A percentile compares a stretch with the other conserved stretches of the same genome.
Conservation (phyloP, 768 basidiomycete genomes). For the Termitomyces sp. region DNA sequence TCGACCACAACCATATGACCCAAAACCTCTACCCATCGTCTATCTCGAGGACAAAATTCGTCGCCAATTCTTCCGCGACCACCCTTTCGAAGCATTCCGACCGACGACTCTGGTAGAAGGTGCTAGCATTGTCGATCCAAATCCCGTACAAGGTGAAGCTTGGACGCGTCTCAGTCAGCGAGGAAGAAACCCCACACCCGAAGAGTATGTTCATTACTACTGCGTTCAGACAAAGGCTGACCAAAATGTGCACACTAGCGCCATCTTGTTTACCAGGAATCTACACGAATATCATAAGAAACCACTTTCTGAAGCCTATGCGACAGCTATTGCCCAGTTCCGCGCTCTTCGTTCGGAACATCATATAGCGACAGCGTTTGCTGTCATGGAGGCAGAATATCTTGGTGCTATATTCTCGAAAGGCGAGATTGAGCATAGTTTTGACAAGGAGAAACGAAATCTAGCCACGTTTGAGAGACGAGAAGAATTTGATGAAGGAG, state of each 20-base stretch:
- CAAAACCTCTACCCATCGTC: conserved; percentile 52
- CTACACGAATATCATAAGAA: conserved; percentile 60
- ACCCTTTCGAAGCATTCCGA: conserved; percentile 93
- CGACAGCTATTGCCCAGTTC: conserved; percentile 76
- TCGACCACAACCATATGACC: conserved; percentile 32
- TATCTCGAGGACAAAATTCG: conserved; percentile 86
- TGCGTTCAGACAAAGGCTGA: conserved; percentile 2
- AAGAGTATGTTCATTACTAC: conserved; percentile 64
- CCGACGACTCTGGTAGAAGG: conserved; percentile 73
- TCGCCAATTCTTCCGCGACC: conserved; percentile 89
- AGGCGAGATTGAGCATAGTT: conserved; percentile 55
- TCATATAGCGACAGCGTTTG: conserved; percentile 69
- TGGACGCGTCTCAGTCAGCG: conserved; percentile 85
- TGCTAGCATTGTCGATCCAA: conserved; percentile 46
- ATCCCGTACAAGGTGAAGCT: conserved; percentile 47
- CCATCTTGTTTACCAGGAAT: conserved; percentile 74
- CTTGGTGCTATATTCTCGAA: conserved; percentile 62
- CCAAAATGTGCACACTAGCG: conserved; percentile 37
- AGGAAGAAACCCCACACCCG: conserved; percentile 75
- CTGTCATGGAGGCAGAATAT: conserved; percentile 72
- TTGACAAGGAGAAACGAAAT: conserved; percentile 54
- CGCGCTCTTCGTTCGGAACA: conserved; percentile 83
- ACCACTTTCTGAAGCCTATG: conserved; percentile 77
- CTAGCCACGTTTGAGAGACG: conserved; percentile 55
- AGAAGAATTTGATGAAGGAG: conserved; percentile 53